Evolutionary conservation across 805 yeast species (phyloP).

Genomic region (Metschnikowia hibisci): DNA sequence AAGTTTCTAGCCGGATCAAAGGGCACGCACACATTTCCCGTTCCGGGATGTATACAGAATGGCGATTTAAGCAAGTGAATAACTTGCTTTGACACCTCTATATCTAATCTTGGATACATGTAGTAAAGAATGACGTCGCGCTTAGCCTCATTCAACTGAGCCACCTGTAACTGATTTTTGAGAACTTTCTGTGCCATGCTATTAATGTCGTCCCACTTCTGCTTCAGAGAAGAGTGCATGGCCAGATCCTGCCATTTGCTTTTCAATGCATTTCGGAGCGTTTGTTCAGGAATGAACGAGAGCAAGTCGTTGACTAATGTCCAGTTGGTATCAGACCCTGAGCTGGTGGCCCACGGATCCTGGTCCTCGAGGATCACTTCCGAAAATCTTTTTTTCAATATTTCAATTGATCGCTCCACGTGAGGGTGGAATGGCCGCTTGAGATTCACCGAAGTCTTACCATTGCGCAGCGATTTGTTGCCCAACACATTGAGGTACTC

Average conservation of each 20-base stretch:
- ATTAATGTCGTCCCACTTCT: slow-evolving; percentile 82
- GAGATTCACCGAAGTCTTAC: slow-evolving; percentile 50
- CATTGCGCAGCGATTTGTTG: slow-evolving; percentile 34
- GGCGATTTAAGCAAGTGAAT: slow-evolving; percentile 94
- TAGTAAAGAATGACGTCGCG: slow-evolving; percentile 78
- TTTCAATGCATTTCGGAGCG: slow-evolving; percentile 48
- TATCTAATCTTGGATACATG: slow-evolving; percentile 88
- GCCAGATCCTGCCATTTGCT: slow-evolving; percentile 51
- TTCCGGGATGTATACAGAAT: slow-evolving; percentile 93
- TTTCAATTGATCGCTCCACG: slow-evolving; percentile 66
- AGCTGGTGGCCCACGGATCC: slow-evolving; percentile 66
- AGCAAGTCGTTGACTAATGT: slow-evolving; percentile 50
- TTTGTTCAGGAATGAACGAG: slow-evolving; percentile 59
- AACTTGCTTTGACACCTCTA: slow-evolving; percentile 84
- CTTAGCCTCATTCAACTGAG: slow-evolving; percentile 60
- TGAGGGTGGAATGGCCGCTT: slow-evolving; percentile 90
- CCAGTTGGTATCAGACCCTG: slow-evolving; percentile 41
- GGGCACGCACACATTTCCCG: slow-evolving; percentile 95
- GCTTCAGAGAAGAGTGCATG: slow-evolving; percentile 39
- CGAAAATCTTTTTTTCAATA: slow-evolving; percentile 60
- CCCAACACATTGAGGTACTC: slow-evolving; percentile 77
- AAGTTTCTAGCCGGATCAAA: slow-evolving; percentile 48
- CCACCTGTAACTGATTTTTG: slow-evolving; percentile 46
- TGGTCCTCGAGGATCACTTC: slow-evolving; percentile 72
- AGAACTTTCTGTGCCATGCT: slow-evolving; percentile 42